A percentile compares a stretch with the other conserved stretches of the same genome.
These are phyloP conservation scores for Ceratocystis lukuohia DNA, from an alignment of 2,329 filamentous ascomycete genomes.

Conservation along the genomic window DNA sequence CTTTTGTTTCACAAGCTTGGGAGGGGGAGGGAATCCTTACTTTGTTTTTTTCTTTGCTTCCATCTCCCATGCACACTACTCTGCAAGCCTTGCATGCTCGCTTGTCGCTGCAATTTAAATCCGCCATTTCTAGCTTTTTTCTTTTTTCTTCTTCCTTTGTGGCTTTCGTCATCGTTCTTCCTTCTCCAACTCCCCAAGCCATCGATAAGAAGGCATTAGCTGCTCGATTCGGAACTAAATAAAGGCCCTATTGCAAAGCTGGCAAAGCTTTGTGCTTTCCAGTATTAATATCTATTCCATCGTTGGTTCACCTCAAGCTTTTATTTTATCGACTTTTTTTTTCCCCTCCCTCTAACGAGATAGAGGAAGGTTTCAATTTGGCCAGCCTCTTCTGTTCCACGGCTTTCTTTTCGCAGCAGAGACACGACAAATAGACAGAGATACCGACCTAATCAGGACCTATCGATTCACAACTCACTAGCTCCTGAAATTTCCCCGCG, in stretches of 20 bases:
- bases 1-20: background rate
- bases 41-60: slow-evolving; percentile 1
- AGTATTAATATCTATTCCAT: too few species aligned
- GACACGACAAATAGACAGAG: background rate
- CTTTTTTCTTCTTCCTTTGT: background rate
- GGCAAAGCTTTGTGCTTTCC: too few species aligned
- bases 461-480: background rate
- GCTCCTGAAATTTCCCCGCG: slow-evolving; percentile 3
- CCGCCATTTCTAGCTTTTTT: background rate
- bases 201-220: background rate
- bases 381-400: background rate
- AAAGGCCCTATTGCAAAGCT: too few species aligned
- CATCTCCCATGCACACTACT: background rate
- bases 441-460: background rate
- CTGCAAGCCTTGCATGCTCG: slow-evolving; percentile 1
- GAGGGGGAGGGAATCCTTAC: background rate
- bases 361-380: background rate
- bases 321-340: background rate
- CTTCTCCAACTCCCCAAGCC: background rate
- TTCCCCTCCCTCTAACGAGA: background rate
- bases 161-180: background rate
- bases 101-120: background rate
- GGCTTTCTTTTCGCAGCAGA: background rate
- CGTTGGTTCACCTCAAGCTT: background rate
- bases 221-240: too few species aligned